Conservation (phyloP, 2,329 filamentous ascomycete genomes). For the Neurospora sp. region DNA sequence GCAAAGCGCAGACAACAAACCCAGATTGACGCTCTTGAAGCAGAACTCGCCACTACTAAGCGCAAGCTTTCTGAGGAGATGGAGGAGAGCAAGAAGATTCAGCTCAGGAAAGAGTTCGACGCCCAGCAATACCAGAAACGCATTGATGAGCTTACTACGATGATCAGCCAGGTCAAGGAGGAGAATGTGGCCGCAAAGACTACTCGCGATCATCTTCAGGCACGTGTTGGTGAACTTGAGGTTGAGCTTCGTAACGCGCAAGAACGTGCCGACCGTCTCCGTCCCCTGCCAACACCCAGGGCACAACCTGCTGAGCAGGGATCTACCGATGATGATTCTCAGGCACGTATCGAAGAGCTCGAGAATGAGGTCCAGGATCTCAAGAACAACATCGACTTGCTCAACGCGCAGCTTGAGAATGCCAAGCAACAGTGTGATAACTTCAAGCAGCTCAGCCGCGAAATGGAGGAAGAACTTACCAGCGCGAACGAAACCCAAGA, state of each 20-base stretch:
- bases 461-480: constrained; percentile 77
- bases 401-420: constrained; percentile 69
- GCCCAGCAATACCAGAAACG: constrained; percentile 79
- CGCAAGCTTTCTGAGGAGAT: constrained; percentile 73
- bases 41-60: constrained; percentile 68
- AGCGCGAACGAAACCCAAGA: constrained; percentile 73
- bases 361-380: constrained; percentile 76
- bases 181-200: constrained; percentile 82
- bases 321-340: constrained; percentile 30
- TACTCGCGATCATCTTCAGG: constrained; percentile 78
- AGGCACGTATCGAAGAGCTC: constrained; percentile 66
- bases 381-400: constrained; percentile 75
- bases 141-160: constrained; percentile 82
- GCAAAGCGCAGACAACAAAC: constrained; percentile 67
- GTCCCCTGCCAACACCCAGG: constrained; percentile 64
- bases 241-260: constrained; percentile 84
- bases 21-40: constrained; percentile 68
- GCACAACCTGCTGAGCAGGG: constrained; percentile 31
- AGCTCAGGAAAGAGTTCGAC: constrained; percentile 82
- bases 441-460: constrained; percentile 80
- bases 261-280: constrained; percentile 72
- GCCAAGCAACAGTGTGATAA: constrained; percentile 73
- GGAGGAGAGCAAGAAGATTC: constrained; percentile 74
- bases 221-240: constrained; percentile 77
- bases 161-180: constrained; percentile 70